phyloP scores from a whole-genome alignment of 345 rosid species.

The Bretschneidera sinensis region DNA sequence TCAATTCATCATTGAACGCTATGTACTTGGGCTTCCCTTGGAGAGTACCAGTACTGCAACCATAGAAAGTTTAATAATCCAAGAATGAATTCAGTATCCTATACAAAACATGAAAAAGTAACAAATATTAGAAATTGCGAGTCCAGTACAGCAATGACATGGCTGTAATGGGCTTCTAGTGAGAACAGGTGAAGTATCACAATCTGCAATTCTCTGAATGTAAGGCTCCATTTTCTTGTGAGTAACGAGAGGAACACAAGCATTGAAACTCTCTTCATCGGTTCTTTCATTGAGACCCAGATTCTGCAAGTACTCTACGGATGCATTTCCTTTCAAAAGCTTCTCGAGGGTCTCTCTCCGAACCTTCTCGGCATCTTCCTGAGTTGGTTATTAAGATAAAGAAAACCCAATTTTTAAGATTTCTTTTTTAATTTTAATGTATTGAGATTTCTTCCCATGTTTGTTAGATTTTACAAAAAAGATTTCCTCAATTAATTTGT shows the following conservation, averaged over 20 bases:
- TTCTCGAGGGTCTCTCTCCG: constrained; percentile 65
- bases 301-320: constrained; percentile 65
- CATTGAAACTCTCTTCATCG: constrained; percentile 67
- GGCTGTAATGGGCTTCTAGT: constrained; percentile 66
- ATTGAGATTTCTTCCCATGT: too few relatives aligned
- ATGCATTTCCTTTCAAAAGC: constrained; percentile 65
- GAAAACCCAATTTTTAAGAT: too few relatives aligned
- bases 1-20: constrained; percentile 78
- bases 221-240: constrained; percentile 71
- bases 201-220: constrained; percentile 62
- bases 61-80: constrained; percentile 10
- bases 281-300: constrained; percentile 66
- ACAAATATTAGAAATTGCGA: too few relatives aligned
- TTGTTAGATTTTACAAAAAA: too few relatives aligned
- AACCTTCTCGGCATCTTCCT: constrained; percentile 59
- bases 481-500: too few relatives aligned
- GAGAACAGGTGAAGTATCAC: constrained; percentile 66
- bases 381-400: too few relatives aligned
- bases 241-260: constrained; percentile 65
- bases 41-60: constrained; percentile 85
- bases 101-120: not conserved
- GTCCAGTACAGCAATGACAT: constrained; percentile 63
- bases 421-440: too few relatives aligned
- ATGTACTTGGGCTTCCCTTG: constrained; percentile 82
- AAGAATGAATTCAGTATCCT: not conserved